Conservation (phyloP, 495 filamentous ascomycete genomes). For the Neurospora sp. region DNA sequence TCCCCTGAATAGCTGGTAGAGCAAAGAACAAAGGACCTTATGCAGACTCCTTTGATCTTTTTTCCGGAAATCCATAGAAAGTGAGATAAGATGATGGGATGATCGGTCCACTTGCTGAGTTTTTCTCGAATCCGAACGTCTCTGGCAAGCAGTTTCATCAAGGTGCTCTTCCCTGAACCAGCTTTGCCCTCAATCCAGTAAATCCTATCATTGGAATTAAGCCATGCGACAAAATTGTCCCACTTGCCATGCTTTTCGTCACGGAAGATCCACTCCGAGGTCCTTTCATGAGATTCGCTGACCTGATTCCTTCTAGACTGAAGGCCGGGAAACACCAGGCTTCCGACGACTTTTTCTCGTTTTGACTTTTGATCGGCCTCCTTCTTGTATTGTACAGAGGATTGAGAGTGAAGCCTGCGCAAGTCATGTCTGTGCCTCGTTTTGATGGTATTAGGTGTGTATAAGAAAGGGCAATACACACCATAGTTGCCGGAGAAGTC, state of each 20-base stretch:
- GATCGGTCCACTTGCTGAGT: background rate
- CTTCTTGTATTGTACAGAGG: too few relatives aligned
- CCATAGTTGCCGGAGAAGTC: too few relatives aligned
- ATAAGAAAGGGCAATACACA: too few relatives aligned
- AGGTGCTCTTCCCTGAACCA: constrained; percentile 41
- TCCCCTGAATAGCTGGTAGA: background rate
- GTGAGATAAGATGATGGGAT: background rate
- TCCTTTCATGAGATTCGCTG: too few relatives aligned
- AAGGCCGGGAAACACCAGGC: too few relatives aligned
- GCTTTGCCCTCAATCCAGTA: constrained; percentile 43
- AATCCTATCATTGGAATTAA: background rate
- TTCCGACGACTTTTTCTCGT: too few relatives aligned
- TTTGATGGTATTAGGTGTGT: too few relatives aligned
- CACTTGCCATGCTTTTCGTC: background rate
- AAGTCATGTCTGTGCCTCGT: too few relatives aligned
- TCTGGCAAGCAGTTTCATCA: constrained; percentile 33
- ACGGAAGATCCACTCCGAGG: background rate
- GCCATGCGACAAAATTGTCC: constrained; percentile 3
- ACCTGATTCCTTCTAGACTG: too few relatives aligned
- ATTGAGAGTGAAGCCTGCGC: too few relatives aligned
- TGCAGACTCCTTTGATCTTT: background rate
- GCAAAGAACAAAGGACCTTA: background rate
- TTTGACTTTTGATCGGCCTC: too few relatives aligned
- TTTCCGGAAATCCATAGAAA: background rate
- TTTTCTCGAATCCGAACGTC: background rate